These are phyloP conservation scores for Carex myosuroides DNA, from an alignment of 176 grass and related monocot genomes.

Conservation along the genomic window DNA sequence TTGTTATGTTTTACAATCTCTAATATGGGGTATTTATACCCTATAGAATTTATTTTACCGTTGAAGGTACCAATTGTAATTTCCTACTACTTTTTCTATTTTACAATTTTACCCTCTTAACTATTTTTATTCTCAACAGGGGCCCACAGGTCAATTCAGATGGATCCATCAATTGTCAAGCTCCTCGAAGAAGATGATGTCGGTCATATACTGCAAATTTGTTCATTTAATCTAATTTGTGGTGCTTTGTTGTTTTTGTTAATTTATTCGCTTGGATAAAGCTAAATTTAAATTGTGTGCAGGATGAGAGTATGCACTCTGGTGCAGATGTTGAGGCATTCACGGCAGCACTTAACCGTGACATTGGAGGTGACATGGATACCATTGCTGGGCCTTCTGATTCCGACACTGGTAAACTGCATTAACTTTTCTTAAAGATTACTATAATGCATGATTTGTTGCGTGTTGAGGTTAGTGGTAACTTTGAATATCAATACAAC, in stretches of 20 bases:
- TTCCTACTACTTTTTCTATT: too few species aligned
- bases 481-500: background rate
- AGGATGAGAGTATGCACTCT: conserved; percentile 94
- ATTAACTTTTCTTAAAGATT: background rate
- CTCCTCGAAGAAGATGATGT: conserved; percentile 93
- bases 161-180: conserved; percentile 94
- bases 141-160: background rate
- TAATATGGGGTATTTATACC: too few species aligned
- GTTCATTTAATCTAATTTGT: background rate
- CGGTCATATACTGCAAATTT: background rate
- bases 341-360: conserved; percentile 80
- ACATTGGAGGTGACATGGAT: conserved; percentile 55
- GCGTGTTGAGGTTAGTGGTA: background rate
- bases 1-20: too few species aligned
- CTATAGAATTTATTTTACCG: too few species aligned
- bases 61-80: too few species aligned
- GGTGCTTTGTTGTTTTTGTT: background rate
- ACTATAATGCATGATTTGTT: background rate
- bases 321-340: conserved; percentile 92
- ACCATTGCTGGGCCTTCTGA: conserved; percentile 31
- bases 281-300: conserved; percentile 16
- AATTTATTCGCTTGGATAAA: conserved; percentile 12
- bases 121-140: too few species aligned
- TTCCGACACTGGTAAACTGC: conserved; percentile 35
- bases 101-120: too few species aligned